phyloP scores from a whole-genome alignment of 148 eudicot species.

The Mesembryanthemum crystallinum region DNA sequence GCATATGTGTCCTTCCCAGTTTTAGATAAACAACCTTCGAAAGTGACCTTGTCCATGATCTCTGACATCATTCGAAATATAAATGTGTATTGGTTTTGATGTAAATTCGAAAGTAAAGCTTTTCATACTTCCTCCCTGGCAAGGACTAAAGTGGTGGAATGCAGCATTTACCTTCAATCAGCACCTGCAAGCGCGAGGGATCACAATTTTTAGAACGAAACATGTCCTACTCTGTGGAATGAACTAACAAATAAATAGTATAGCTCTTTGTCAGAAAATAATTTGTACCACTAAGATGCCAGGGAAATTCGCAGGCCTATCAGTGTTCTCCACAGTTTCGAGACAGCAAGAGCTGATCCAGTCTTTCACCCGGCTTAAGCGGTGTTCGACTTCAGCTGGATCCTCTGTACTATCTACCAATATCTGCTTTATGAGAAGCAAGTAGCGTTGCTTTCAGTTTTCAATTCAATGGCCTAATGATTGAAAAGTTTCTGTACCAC shows the following conservation, averaged over 20 bases:
- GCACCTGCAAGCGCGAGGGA: slow-evolving; percentile 72
- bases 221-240: not conserved
- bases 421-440: not conserved
- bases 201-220: slow-evolving; percentile 12
- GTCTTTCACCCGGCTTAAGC: slow-evolving; percentile 65
- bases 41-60: slow-evolving; percentile 76
- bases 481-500: slow-evolving; percentile 10
- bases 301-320: slow-evolving; percentile 72
- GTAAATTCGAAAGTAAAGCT: not conserved
- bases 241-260: not conserved
- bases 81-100: not conserved
- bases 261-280: not conserved
- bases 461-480: not conserved
- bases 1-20: slow-evolving; percentile 49
- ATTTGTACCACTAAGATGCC: slow-evolving; percentile 69
- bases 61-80: slow-evolving; percentile 46
- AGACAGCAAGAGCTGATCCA: slow-evolving; percentile 69
- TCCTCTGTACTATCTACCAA: slow-evolving; percentile 82
- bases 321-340: slow-evolving; percentile 57
- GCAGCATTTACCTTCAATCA: slow-evolving; percentile 67
- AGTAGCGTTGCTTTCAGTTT: not conserved
- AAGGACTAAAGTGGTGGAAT: slow-evolving; percentile 13
- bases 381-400: slow-evolving; percentile 79
- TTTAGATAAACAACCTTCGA: slow-evolving; percentile 52
- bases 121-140: slow-evolving; percentile 18